phyloP scores from a whole-genome alignment of 2,329 filamentous ascomycete genomes.

The Ophiostoma piceae region DNA sequence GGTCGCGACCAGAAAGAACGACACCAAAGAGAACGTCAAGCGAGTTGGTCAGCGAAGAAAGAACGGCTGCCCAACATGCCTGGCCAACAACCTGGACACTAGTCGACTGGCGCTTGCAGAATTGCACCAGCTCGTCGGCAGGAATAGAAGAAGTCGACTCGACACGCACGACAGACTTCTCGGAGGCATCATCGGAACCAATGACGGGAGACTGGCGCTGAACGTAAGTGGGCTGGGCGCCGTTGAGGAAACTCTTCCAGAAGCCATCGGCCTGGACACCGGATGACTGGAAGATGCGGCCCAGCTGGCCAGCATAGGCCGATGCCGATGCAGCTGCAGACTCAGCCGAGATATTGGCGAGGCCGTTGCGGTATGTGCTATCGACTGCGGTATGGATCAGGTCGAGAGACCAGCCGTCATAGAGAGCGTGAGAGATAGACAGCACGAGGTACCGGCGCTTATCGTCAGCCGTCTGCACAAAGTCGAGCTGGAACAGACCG shows the following conservation, averaged over 20 bases:
- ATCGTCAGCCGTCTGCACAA: constrained; percentile 34
- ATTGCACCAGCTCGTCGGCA: constrained; percentile 42
- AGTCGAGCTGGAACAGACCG: constrained; percentile 46
- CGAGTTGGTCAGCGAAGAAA: constrained; percentile 57
- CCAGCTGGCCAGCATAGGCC: constrained; percentile 37
- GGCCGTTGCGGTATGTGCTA: constrained; percentile 53
- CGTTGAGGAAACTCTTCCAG: constrained; percentile 65
- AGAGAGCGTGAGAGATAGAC: constrained; percentile 79
- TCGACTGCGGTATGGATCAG: constrained; percentile 67
- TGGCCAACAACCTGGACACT: constrained; percentile 73
- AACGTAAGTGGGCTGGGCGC: constrained; percentile 37
- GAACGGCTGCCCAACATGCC: constrained; percentile 66
- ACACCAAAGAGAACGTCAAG: constrained; percentile 79
- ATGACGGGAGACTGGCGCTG: not conserved
- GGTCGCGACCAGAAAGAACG: constrained; percentile 79
- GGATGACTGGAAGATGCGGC: constrained; percentile 46
- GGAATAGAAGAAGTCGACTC: constrained; percentile 44
- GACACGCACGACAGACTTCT: constrained; percentile 35
- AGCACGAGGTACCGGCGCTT: constrained; percentile 48
- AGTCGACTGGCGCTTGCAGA: constrained; percentile 63
- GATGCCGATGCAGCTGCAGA: constrained; percentile 23
- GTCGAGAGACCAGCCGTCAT: constrained; percentile 79
- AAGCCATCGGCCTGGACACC: constrained; percentile 49
- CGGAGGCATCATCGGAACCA: not conserved
- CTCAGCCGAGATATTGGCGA: constrained; percentile 14